Evolutionary conservation across 2,329 filamentous ascomycete species (phyloP).

Genomic region (Fusarium pilosicola): DNA sequence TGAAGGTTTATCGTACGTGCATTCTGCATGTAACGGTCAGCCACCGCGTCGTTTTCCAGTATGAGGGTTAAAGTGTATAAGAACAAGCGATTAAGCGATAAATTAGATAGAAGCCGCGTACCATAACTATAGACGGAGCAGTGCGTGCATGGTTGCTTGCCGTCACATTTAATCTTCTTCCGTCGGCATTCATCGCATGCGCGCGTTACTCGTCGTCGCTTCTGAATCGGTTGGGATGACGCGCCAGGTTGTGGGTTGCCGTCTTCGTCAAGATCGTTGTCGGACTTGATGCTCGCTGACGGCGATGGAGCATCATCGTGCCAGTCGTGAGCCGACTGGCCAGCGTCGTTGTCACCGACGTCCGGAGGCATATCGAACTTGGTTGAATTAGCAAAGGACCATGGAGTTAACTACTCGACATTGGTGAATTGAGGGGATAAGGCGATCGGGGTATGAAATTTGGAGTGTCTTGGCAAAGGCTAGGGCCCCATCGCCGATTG

Average conservation of each 20-base stretch:
- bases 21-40: slow-evolving; percentile 67
- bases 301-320: slow-evolving; percentile 52
- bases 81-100: not conserved
- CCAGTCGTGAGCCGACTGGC: slow-evolving; percentile 51
- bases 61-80: not conserved
- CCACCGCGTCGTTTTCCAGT: slow-evolving; percentile 1
- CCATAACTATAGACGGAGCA: slow-evolving; percentile 99
- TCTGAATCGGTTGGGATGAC: slow-evolving; percentile 72
- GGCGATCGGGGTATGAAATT: slow-evolving; percentile 20
- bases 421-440: slow-evolving; percentile 15
- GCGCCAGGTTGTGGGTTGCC: slow-evolving; percentile 46
- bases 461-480: slow-evolving; percentile 7
- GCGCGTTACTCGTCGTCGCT: slow-evolving; percentile 80
- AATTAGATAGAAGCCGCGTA: slow-evolving; percentile 54
- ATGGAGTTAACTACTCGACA: slow-evolving; percentile 10
- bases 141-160: slow-evolving; percentile 90
- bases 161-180: slow-evolving; percentile 90
- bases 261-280: slow-evolving; percentile 55
- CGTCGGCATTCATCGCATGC: slow-evolving; percentile 85
- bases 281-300: slow-evolving; percentile 56
- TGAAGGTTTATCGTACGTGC: slow-evolving; percentile 94
- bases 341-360: slow-evolving; percentile 58
- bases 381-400: slow-evolving; percentile 34
- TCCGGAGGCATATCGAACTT: slow-evolving; percentile 49
- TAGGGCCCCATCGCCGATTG: slow-evolving; percentile 14